Percentiles rank a stretch among this genome's conserved stretches.
phyloP scores from a whole-genome alignment of 768 basidiomycete genomes.

The Boletus speciosus region DNA sequence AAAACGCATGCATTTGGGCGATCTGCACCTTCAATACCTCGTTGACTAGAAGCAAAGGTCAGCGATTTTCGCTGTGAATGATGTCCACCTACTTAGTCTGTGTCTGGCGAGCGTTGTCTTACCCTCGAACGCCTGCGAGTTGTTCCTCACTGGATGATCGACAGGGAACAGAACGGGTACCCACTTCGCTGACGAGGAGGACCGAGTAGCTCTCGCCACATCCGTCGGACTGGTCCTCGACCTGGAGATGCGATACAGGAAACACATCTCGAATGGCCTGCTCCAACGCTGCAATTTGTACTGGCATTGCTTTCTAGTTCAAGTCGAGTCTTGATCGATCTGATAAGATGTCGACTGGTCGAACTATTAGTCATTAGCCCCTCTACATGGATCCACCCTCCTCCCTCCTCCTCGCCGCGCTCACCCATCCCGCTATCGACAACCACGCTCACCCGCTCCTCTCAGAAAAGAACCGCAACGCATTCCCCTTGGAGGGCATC shows the following conservation, averaged over 20 bases:
- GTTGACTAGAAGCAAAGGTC: constrained; percentile 52
- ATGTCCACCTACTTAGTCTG: constrained; percentile 50
- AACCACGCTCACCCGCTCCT: constrained; percentile 79
- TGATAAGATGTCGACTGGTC: constrained; percentile 8
- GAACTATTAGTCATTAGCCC: background rate
- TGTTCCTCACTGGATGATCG: background rate
- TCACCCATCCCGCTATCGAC: constrained; percentile 59
- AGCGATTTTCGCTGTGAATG: background rate
- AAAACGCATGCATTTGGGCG: constrained; percentile 82
- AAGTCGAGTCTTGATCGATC: constrained; percentile 1
- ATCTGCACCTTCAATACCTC: constrained; percentile 72
- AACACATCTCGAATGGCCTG: constrained; percentile 59
- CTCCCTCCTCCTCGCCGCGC: constrained; percentile 15
- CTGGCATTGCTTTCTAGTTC: constrained; percentile 47
- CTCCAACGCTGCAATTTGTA: constrained; percentile 55
- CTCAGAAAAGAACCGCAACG: constrained; percentile 38
- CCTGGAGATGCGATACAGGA: constrained; percentile 63
- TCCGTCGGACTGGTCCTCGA: constrained; percentile 74
- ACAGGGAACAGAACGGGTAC: constrained; percentile 14
- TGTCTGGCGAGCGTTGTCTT: constrained; percentile 79
- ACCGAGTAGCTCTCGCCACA: constrained; percentile 79
- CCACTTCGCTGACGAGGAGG: constrained; percentile 71
- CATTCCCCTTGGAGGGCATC: constrained; percentile 58
- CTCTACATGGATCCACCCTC: constrained; percentile 13
- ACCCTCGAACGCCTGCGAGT: constrained; percentile 64